Evolutionary conservation across 768 basidiomycete species (phyloP), one percentile per base, ranked within the genome.

Genomic region (Mycena albidolilacea): DNA sequence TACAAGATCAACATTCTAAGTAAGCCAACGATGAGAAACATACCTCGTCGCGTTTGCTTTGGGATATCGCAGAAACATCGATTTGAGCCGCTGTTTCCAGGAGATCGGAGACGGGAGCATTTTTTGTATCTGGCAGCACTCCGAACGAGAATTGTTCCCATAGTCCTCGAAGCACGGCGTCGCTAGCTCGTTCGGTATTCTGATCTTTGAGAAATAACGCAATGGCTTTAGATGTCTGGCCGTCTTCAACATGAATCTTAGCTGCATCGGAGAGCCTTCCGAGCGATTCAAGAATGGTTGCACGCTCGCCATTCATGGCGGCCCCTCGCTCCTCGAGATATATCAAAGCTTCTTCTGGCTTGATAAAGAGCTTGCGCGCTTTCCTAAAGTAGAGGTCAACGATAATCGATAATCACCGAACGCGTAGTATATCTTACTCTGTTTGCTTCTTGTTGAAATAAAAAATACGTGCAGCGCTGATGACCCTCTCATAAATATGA

Each of bases 291-390:
- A 91, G 81, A 8, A 92, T 72, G 0, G 80, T 78, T 0, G 87
- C 87, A 7, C 83, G 88, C 10, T 88, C 86, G 15, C 82, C 70
- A 74, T 90, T 87, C 17, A 93, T 23, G 23, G 23, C 23, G 23
- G 23, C 79, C 44, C 87, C 87, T 48, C 85, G 85, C 6, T 88
- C 85, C 64, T 91, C 87, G n/a, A 90, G 82, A 72, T 90, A 93
- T 48, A 86, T 85, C 23, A 91, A 72, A 38, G 85, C 84, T 21
- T 91, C 88, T 37, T 93, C 88, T 0, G 82, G 79, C 0, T 84
- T 81, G 0, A 80, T 71, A 68, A 93, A 93, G 4, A 93, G 78
- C 15, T 78, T 69, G 63, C 80, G 64, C 30, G 85, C 86, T 78
- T 87, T 81, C 46, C 92, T 92, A 14, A 21, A 71, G 39, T 7